Evolutionary conservation across 345 rosid genomes (phyloP), one percentile per base, ranked within the genome.

Genomic region (Rhodamnia argentea): DNA sequence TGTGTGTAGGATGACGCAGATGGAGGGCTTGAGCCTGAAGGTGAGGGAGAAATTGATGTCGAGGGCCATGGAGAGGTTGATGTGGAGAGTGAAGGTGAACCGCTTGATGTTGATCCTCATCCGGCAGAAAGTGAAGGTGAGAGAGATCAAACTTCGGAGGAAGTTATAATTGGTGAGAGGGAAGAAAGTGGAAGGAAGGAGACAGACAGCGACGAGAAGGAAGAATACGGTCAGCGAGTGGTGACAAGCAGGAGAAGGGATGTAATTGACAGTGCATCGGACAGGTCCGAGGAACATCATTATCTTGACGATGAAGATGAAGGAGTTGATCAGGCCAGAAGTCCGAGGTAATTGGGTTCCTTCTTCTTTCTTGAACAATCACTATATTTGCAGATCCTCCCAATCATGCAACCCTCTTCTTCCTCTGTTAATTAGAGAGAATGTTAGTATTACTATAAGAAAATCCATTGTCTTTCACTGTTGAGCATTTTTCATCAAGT

Each of bases 111-210:
- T 51, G 96, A 95, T 86, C 95, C 94, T 90, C 95, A 92, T 92
- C 97, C 93, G 5, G 94, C 92, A 88, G 99, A 96, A 91, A 95
- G 98, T 88, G 98, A 96, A 91, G 99, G 96, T 75, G 99, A 96
- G 90, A 89, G 98, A 82, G 99, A 95, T 85, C 94, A 93, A 85
- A 95, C 94, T 86, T 94, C 96, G 5, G 95, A 94, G 86, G 99
- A 95, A 85, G 95, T 88, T 70, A 95, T 93, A 90, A 87, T 88
- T 81, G 95, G 90, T 86, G 97, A 92, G 55, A 93, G 89, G 81
- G 98, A 96, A 89, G 98, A 93, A 70, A 95, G 95, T 82, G 96
- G 90, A 83, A 94, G 92, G 26, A 95, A 93, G 92, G 94, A 94
- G 75, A 87, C 92, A 7, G 95, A 94, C 81, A 95, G 98, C 76